Evolutionary conservation across 768 basidiomycete species (phyloP), one percentile per base, ranked within the genome.

Genomic region (Sutorius australiensis): DNA sequence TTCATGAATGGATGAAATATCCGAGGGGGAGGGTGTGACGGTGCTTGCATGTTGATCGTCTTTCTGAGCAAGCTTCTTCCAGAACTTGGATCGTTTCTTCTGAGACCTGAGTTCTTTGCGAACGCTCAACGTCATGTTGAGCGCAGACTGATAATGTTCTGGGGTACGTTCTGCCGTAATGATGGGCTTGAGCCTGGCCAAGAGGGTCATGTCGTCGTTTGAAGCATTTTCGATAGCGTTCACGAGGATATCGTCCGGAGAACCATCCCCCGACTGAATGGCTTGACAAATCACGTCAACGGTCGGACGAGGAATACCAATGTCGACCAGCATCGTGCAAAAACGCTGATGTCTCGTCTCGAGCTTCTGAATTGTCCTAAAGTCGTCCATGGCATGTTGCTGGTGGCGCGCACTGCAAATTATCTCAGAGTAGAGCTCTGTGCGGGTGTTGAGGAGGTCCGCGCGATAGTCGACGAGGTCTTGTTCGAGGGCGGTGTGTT

Each of bases 61-160:
- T 54, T 67, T 69, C 45, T 72, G 66, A 16, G 77, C 77, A 12
- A 73, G 61, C 24, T 65, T 71, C 62, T 77, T 79, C 75, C 75
- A 80, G 39, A 76, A 79, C 44, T 75, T 77, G 54, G 71, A 62
- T 32, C 65, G 62, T 50, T 78, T 79, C 64, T 66, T 77, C 48
- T 69, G 69, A 38, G 73, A 68, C 34, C 69, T 73, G 43, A 79
- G 74, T 47, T 78, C 73, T 50, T 69, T 73, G 45, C 79, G 73
- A 43, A 73, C 64, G 46, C 72, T 73, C 56, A 80, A 65, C 31
- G 76, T 75, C 58, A 78, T 53, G 43, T 76, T 71, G 46, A 80
- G 67, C 8, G 78, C 75, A 16, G 77, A 75, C 47, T 72, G 66
- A 58, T 80, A 80, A 39, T 76, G 70, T 21, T 75, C 74, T 24